phyloP scores from a whole-genome alignment of 2,329 filamentous ascomycete species.

The Fusarium metavorans region DNA sequence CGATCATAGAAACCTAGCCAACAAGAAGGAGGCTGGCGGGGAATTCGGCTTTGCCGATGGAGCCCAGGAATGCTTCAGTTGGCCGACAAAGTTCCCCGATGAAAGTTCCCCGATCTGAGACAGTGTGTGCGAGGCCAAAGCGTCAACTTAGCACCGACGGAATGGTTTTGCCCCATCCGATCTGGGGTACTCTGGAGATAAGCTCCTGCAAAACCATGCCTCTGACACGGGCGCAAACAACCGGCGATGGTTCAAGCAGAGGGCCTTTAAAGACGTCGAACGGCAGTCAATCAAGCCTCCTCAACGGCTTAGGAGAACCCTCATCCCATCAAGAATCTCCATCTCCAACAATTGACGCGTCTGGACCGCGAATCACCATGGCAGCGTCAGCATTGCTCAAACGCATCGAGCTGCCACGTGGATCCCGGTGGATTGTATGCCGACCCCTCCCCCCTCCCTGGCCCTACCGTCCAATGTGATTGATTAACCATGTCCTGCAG shows the following conservation, averaged over 20 bases:
- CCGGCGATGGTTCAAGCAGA: neutral
- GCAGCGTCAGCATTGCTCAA: slow-evolving; percentile 40
- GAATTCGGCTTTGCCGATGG: neutral
- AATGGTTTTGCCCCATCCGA: neutral
- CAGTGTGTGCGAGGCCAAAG: neutral
- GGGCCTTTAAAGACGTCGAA: neutral
- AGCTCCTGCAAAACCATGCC: neutral
- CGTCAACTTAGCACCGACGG: neutral
- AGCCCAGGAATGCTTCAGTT: neutral
- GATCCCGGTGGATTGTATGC: slow-evolving; percentile 50
- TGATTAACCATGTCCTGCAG: slow-evolving; percentile 34
- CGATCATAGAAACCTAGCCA: neutral
- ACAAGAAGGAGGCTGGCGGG: slow-evolving; percentile 1
- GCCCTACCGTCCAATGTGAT: neutral
- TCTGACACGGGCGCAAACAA: neutral
- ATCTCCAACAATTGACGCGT: slow-evolving; percentile 2
- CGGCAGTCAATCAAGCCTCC: neutral
- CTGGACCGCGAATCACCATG: slow-evolving; percentile 27
- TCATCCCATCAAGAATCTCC: neutral
- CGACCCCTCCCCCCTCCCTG: neutral
- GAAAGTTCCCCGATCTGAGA: neutral
- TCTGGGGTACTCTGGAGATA: slow-evolving; percentile 5
- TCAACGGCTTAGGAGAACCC: neutral
- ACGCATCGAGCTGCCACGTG: slow-evolving; percentile 46
- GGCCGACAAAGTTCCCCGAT: neutral